Evolutionary conservation across 345 rosid species (phyloP), one percentile per base, ranked within the genome.

Genomic region (Eutrema japonicum): DNA sequence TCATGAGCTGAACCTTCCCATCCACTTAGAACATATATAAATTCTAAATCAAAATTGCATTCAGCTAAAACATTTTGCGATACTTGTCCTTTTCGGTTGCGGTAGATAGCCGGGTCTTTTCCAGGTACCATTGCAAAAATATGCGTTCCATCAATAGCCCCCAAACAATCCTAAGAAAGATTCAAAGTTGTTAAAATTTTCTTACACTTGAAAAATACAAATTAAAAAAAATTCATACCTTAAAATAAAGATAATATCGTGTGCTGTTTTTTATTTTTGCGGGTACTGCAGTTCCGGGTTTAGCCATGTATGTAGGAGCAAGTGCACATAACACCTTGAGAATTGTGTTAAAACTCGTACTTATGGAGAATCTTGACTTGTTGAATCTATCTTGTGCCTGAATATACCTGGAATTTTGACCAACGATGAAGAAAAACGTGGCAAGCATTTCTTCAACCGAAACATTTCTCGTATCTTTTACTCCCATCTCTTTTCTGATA

Each of bases 251-350:
- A 22, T 68, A 68, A 16, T 55, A 53, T 4, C 32, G 10, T 41
- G 62, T 53, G 41, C 0, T 55, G 8, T 68, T 45, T 8, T 10
- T 68, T 43, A 43, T 55, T 32, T 55, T 68, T 18, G 42, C 12
- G 2, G 53, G 54, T n/a, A n/a, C n/a, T 22, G 6, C 0, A 32
- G 11, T 4, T 1, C 5, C 54, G 3, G n/a, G 55, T 16, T 35
- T 57, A 18, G 56, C 65, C 64, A 69, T 69, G 12, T 56, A 69
- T 7, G 7, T 69, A 18, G 65, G 54, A 35, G 55, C 46, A 43
- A 68, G 46, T 22, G 45, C n/a, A 0, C 12, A 43, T 42, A 68
- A 68, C 6, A 35, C 73, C 14, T 57, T 69, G 1, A 69, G 5
- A 56, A 56, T 35, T 12, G 46, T 56, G 43, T 69, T 56, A 45